These are phyloP conservation scores for Quercus lobata DNA, from an alignment of 331 rosid species.

Conservation along the genomic window DNA sequence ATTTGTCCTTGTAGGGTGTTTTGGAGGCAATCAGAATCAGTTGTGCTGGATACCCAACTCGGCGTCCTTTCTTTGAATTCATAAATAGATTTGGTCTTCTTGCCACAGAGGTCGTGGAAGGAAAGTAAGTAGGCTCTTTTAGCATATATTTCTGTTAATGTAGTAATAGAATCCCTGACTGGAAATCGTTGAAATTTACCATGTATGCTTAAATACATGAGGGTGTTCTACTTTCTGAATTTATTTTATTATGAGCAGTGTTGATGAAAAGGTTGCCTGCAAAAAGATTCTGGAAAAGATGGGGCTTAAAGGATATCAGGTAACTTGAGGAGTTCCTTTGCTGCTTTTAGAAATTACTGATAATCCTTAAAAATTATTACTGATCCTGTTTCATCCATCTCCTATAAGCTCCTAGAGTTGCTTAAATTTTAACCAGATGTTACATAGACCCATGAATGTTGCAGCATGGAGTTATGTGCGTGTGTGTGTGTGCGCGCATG, in stretches of 20 bases:
- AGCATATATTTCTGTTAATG: conserved; percentile 9
- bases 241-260: conserved; percentile 43
- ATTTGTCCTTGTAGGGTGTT: conserved; percentile 76
- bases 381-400: conserved; percentile 8
- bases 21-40: conserved; percentile 98
- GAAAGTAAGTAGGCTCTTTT: conserved; percentile 53
- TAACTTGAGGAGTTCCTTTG: conserved; percentile 31
- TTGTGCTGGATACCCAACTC: conserved; percentile 98
- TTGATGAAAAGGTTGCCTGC: conserved; percentile 74
- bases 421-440: not conserved
- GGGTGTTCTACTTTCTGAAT: conserved; percentile 21
- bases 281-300: conserved; percentile 71
- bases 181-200: conserved; percentile 8
- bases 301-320: conserved; percentile 97
- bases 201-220: conserved; percentile 3
- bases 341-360: not conserved
- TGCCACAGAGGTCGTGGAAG: conserved; percentile 70
- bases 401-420: not conserved
- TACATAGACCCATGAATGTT: conserved; percentile 9
- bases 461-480: conserved; percentile 9
- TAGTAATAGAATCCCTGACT: conserved; percentile 6
- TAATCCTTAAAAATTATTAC: not conserved
- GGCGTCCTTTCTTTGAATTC: conserved; percentile 91
- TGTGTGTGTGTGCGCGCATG: not conserved
- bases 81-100: conserved; percentile 78